A percentile compares a stretch with the other conserved stretches of the same genome.
These are phyloP conservation scores for Casuarina glauca DNA, from an alignment of 306 rosid genomes.

Conservation along the genomic window DNA sequence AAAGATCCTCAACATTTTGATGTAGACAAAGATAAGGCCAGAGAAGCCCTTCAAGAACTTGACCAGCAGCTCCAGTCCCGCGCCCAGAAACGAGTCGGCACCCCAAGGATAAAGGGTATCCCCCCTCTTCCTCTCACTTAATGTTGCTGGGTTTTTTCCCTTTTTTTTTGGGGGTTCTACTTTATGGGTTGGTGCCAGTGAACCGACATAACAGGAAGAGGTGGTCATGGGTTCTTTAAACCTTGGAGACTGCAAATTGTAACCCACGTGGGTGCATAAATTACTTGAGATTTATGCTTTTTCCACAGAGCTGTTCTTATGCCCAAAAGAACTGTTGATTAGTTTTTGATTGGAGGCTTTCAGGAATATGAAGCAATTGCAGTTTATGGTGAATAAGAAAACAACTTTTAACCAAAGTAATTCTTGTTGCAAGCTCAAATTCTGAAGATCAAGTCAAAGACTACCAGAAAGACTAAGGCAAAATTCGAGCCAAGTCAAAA, in stretches of 20 bases:
- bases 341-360: background rate
- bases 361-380: background rate
- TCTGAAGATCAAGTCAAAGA: too few relatives aligned
- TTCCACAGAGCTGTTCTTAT: background rate
- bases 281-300: background rate
- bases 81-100: constrained; percentile 45
- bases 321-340: background rate
- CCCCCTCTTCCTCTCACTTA: constrained; percentile 15
- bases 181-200: background rate
- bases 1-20: constrained; percentile 68
- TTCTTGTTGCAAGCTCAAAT: too few relatives aligned
- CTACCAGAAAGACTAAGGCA: too few relatives aligned
- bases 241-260: background rate
- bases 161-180: background rate
- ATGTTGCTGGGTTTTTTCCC: background rate
- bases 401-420: background rate
- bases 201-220: background rate
- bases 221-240: background rate
- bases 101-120: constrained; percentile 55
- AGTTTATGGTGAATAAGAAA: background rate
- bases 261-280: background rate
- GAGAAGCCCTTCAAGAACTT: constrained; percentile 76
- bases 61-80: constrained; percentile 72
- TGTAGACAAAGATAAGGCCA: constrained; percentile 76
- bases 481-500: too few relatives aligned